These are phyloP conservation scores for Cucurbita moschata DNA, from an alignment of 306 rosid species.

Conservation along the genomic window DNA sequence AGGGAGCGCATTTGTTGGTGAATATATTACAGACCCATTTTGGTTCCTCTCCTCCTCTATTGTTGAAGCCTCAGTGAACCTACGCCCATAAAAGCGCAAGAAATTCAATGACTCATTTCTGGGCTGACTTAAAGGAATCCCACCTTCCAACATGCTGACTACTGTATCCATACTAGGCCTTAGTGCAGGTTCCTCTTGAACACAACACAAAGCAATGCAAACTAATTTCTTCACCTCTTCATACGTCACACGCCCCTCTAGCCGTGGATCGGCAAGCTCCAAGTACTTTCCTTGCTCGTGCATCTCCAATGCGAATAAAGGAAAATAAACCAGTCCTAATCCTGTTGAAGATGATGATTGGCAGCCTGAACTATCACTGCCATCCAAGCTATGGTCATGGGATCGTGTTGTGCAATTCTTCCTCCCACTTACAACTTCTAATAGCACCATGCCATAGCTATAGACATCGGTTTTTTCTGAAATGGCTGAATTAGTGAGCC, in stretches of 20 bases:
- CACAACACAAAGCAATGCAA: conserved; percentile 67
- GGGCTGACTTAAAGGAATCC: conserved; percentile 43
- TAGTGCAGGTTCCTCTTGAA: conserved; percentile 68
- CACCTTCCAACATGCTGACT: conserved; percentile 83
- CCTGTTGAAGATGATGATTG: conserved; percentile 39
- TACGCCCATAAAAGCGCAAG: conserved; percentile 71
- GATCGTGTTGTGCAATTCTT: conserved; percentile 48
- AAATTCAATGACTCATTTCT: conserved; percentile 60
- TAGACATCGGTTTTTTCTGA: conserved; percentile 84
- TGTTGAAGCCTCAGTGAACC: conserved; percentile 61
- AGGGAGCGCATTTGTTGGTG: conserved; percentile 19
- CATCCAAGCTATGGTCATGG: conserved; percentile 50
- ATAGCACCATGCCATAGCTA: conserved; percentile 83
- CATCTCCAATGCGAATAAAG: conserved; percentile 72
- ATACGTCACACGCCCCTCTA: conserved; percentile 48
- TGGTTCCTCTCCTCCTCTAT: conserved; percentile 29
- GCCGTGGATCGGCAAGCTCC: conserved; percentile 60
- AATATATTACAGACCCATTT: conserved; percentile 13
- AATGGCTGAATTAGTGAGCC: conserved; percentile 82
- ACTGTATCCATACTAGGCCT: conserved; percentile 68
- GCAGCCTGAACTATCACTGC: conserved; percentile 34
- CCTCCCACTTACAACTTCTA: conserved; percentile 73
- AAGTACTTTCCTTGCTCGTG: conserved; percentile 61
- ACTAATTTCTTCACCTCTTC: conserved; percentile 65
- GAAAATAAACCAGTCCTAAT: conserved; percentile 51